A percentile compares a stretch with the other conserved stretches of the same genome.
These are phyloP conservation scores for Herpotrichia juniperi DNA, from an alignment of 2,329 filamentous ascomycete species.

Conservation along the genomic window DNA sequence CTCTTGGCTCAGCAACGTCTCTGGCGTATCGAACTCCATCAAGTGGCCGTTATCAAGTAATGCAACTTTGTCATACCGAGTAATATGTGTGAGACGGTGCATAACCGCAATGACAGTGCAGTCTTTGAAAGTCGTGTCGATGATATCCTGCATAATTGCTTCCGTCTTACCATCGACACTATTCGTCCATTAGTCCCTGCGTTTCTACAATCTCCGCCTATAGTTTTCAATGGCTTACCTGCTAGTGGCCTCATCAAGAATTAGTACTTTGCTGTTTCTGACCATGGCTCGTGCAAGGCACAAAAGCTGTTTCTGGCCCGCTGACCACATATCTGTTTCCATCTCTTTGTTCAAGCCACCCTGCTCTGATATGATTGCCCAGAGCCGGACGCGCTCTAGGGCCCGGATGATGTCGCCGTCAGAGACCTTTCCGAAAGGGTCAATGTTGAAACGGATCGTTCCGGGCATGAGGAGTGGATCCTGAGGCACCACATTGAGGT, in stretches of 20 bases:
- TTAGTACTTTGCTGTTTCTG: slow-evolving; percentile 10
- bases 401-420: slow-evolving; percentile 43
- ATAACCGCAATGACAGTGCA: slow-evolving; percentile 26
- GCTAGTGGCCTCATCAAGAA: slow-evolving; percentile 21
- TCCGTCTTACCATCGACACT: slow-evolving; percentile 19
- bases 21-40: slow-evolving; percentile 10
- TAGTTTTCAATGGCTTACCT: too few species aligned
- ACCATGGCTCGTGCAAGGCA: slow-evolving; percentile 65
- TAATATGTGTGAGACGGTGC: slow-evolving; percentile 37
- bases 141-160: slow-evolving; percentile 16
- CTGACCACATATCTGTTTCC: slow-evolving; percentile 4
- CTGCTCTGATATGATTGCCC: slow-evolving; percentile 34
- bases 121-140: slow-evolving; percentile 15
- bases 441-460: slow-evolving; percentile 53
- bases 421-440: slow-evolving; percentile 42
- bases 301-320: slow-evolving; percentile 67
- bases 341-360: slow-evolving; percentile 13
- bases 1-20: not conserved
- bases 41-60: slow-evolving; percentile 15
- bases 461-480: slow-evolving; percentile 54
- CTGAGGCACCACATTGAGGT: slow-evolving; percentile 54
- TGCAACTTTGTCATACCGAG: slow-evolving; percentile 15
- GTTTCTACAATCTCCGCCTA: too few species aligned
- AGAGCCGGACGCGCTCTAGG: slow-evolving; percentile 51
- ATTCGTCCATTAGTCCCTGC: too few species aligned